Evolutionary conservation across 805 yeast species (phyloP), one percentile per base, ranked within the genome.

Genomic region (Nakazawaea wyomingensis): DNA sequence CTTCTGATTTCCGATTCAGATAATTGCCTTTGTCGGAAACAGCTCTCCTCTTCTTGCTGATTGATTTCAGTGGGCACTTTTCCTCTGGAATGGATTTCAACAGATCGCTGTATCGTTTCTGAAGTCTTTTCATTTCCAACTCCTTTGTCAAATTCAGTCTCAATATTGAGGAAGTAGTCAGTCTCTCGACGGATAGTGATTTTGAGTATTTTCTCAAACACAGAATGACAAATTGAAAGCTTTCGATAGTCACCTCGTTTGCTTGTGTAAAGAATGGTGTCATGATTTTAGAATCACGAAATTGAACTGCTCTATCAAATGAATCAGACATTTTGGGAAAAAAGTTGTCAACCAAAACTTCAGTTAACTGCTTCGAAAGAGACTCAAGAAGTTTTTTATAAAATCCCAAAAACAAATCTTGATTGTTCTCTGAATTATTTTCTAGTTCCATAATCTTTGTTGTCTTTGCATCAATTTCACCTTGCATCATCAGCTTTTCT

Each of bases 151-250:
- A n/a, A 5, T 16, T 18, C 16, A 14, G 17, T 13, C 27, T 7
- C 17, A 10, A 7, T 9, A 37, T 11, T 9, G 24, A 11, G 4
- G 22, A 6, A 5, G 22, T 19, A 19, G 16, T 28, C 27, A 18
- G 22, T 18, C 32, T 37, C 21, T 38, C 41, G 9, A 10, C 18
- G 6, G 41, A 20, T 5, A 38, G 28, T 20, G 34, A 13, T 18
- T 29, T 18, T 5, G 41, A 38, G 14, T 38, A 38, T 7, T 20
- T 22, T 30, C 28, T 38, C 28, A 38, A 16, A 30, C 27, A 16
- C 4, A 6, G 13, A 21, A 34, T 20, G 30, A 40, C 13, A 28
- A 13, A 34, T 9, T 34, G 26, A 27, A 40, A 9, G 13, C 37
- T 4, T 34, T 28, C 39, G n/a, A n/a, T 5, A 6, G 20, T 37